These are phyloP conservation scores for Fonsecaea monophora DNA, from an alignment of 2,329 filamentous ascomycete species.

Conservation along the genomic window DNA sequence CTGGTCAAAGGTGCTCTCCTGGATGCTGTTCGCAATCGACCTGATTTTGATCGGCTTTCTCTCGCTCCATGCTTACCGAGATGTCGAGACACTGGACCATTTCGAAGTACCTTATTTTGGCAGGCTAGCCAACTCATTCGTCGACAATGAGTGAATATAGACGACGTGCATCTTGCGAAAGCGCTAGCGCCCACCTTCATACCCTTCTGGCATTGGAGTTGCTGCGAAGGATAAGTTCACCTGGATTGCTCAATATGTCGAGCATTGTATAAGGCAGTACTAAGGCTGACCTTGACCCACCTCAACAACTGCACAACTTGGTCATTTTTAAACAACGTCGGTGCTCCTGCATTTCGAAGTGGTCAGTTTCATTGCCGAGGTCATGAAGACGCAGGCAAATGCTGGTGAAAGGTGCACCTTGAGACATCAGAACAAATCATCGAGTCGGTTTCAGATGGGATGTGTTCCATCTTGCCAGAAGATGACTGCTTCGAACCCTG, in stretches of 20 bases:
- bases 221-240: neutral
- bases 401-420: neutral
- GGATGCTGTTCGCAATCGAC: conserved; percentile 80
- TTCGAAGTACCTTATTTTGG: conserved; percentile 91
- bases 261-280: neutral
- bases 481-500: neutral
- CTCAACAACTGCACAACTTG: neutral
- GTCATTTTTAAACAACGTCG: neutral
- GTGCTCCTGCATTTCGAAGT: neutral
- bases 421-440: neutral
- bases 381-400: neutral
- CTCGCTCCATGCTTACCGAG: conserved; percentile 78
- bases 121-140: conserved; percentile 80
- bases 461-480: neutral
- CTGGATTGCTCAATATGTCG: neutral
- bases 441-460: neutral
- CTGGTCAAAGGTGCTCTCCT: conserved; percentile 83
- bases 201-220: neutral
- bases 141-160: conserved; percentile 76
- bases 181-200: neutral
- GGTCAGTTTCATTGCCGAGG: neutral
- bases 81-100: conserved; percentile 72
- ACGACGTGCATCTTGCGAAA: neutral
- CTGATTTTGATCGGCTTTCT: conserved; percentile 77
- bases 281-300: neutral